Base-by-base conservation (phyloP, 345 rosid genomes). In the Combretum micranthum region DNA sequence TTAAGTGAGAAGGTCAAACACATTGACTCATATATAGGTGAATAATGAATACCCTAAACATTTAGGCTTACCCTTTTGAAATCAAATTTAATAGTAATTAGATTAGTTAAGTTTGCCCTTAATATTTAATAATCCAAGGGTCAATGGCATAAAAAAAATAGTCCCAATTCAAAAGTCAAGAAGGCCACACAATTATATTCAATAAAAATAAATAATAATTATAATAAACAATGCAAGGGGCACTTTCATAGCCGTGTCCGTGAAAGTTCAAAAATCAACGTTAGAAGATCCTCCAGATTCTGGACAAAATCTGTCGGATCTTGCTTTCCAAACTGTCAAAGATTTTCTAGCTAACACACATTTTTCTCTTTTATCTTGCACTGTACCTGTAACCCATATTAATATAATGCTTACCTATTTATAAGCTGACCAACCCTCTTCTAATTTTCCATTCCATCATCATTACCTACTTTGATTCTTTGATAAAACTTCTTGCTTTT, bases 301-400 rank as follows among this genome's bases (percentile, higher is more conserved):
- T 78, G 72, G 53, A 70, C 48, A 61, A 79, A 70, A 78, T 77
- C 82, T 65, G 56, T 67, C 67, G 75, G 78, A 84, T 84, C 85
- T 73, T 70, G 66, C 80, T 81, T 81, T 79, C 80, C 83, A 73
- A 75, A 79, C 78, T 78, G 84, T 81, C 67, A 64, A 67, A 76
- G 74, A 77, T 71, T 75, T 67, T 45, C 47, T 60, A 32, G 47
- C 20, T 42, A 18, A 63, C 80, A 76, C 70, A 59, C 59, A 44
- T 49, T 22, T 50, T 23, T 32, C 51, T 52, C 21, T 59, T 21
- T 46, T 12, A 22, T 13, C 20, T 25, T 39, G 44, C 23, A 20
- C 55, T 32, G 39, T 32, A 3, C 39, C 5, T 32, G 39, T 32
- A 32, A 1, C 6, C 4, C 4, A 32, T 32, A 32, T 32, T 32